phyloP scores from a whole-genome alignment of 176 grass and related monocot species.

The Zoysia pacifica region DNA sequence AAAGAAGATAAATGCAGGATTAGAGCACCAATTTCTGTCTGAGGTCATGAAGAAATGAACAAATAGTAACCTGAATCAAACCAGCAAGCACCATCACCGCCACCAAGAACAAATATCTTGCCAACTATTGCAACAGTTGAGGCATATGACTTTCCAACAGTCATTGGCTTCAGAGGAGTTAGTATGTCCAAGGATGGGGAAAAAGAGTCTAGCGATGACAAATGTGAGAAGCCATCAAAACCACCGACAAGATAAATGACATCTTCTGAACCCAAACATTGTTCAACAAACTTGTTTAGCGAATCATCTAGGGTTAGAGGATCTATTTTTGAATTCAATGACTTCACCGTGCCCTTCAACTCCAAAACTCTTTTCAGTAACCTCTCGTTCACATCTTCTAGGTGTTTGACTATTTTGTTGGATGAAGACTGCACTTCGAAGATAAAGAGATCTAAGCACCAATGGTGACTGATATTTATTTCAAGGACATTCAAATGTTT shows the following conservation, averaged over 20 bases:
- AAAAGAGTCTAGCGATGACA: conserved; percentile 67
- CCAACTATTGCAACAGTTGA: conserved; percentile 65
- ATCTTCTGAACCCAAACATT: conserved; percentile 70
- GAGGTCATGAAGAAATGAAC: background rate
- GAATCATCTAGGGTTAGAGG: conserved; percentile 61
- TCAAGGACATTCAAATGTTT: conserved; percentile 13
- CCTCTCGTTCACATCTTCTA: conserved; percentile 48
- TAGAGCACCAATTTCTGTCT: conserved; percentile 20
- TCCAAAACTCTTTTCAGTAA: conserved; percentile 50
- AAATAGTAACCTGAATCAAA: conserved; percentile 64
- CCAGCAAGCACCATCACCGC: conserved; percentile 67
- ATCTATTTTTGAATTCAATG: conserved; percentile 60
- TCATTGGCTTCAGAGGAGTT: conserved; percentile 67
- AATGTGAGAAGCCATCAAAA: conserved; percentile 59
- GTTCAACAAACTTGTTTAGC: conserved; percentile 63
- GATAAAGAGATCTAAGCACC: conserved; percentile 28
- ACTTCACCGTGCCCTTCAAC: conserved; percentile 44
- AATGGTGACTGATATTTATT: conserved; percentile 1
- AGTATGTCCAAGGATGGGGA: conserved; percentile 73
- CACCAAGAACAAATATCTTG: conserved; percentile 80
- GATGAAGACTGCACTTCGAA: conserved; percentile 52
- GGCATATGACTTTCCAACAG: conserved; percentile 55
- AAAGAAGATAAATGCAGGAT: conserved; percentile 27
- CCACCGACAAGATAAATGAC: conserved; percentile 82
- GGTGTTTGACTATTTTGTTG: conserved; percentile 41